Evolutionary conservation across 2,329 filamentous ascomycete genomes (phyloP), one percentile per base, ranked within the genome.

Genomic region (Anisogramma anomala): DNA sequence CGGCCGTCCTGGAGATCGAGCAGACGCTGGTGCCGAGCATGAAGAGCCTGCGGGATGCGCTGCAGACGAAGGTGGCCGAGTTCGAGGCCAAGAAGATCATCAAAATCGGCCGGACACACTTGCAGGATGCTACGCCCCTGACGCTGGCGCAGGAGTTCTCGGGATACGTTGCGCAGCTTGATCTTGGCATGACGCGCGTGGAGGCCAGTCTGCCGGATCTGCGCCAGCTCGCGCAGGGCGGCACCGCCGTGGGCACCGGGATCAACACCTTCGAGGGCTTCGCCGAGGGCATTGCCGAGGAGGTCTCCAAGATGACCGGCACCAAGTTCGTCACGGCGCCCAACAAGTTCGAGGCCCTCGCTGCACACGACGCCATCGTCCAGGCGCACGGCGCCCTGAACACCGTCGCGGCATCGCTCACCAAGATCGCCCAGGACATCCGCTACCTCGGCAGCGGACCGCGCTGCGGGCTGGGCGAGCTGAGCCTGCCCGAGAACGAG

Each of bases 221-320:
- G 31, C 57, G 59, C 22, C 53, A 53, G 18, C 52, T 53, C 11
- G 48, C 53, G 5, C 48, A 47, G 36, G 50, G 50, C 6, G 48
- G 50, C 10, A 96, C 91, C 42, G 91, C 91, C 41, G 91, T 98
- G 42, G 91, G 91, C 48, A 96, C 91, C 14, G 91, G 91, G 47
- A 82, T 98, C 66, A 98, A 98, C 74, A 96, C 91, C 43, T 95
- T 87, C 65, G 80, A 83, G 65, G 91, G 91, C 49, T 98, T 98
- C 58, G 91, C 87, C 45, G 88, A 94, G 70, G 86, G 77, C 47
- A 84, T 98, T 54, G 91, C 91, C 27, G 75, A 80, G 44, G 88
- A 96, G 66, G 86, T 98, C 49, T 80, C 69, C 68, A 88, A 84
- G 65, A 84, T 94, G 77, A 94, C 91, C 2, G 88, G 88, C 53